Base-by-base conservation (phyloP, 192 early-diverging fungal species). In the Coemansia sp. region DNA sequence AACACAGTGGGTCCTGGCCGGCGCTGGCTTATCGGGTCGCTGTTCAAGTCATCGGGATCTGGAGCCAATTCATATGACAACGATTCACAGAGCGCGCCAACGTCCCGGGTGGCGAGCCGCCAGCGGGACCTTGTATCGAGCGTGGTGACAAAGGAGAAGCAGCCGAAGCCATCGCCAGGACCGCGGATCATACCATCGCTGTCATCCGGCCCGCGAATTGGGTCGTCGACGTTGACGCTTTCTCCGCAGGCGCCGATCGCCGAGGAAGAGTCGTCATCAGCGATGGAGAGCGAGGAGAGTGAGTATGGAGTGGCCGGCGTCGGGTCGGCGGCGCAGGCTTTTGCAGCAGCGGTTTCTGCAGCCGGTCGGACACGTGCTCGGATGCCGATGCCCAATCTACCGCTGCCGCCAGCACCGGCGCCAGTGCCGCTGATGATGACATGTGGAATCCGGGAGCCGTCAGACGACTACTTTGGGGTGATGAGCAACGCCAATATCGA, bases 1-100 rank as follows among this genome's bases (percentile, higher is more conserved):
- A 78, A 78, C 50, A 71, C 75, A 0, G 67, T 78, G n/a, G 75
- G 75, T 3, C 56, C 60, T 8, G 62, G 61, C 2, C 31, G 67
- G 10, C 69, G 75, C 16, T 69, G 75, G 11, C 48, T 71, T 30
- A 31, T 71, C 29, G 57, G 47, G 14, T 64, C 75, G 24, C 60
- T 71, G 10, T 71, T 78, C 46, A 50, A 38, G 50, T 16, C 22
- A 5, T 24, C 45, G 23, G 57, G 21, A 2, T 25, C 25, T 8
- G 50, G 21, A 2, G 10, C 23, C 43, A 27, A 32, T n/a, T 38
- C n/a, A 19, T 12, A 21, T n/a, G 22, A n/a, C 25, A 14, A 7
- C 28, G 19, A 42, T 21, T 23, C 45, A 8, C 43, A 48, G n/a
- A 35, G 30, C 10, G 43, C 19, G 19, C 6, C 56, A 40, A 50